Conservation (phyloP, 257 asterid genomes). For the Salvia rosmarinus region DNA sequence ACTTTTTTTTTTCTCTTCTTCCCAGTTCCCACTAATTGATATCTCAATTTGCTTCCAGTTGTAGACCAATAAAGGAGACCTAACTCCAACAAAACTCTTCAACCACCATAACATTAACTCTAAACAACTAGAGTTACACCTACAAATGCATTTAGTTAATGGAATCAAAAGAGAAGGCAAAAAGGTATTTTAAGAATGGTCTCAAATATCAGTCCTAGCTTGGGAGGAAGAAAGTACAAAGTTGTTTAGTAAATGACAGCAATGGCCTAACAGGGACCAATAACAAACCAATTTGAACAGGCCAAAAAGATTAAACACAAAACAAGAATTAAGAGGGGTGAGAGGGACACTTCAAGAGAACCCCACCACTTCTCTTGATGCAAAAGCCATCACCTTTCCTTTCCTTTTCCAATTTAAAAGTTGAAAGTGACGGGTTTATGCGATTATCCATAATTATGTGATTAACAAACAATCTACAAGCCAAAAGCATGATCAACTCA, state of each 20-base stretch:
- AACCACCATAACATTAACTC: slow-evolving; percentile 21
- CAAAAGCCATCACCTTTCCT: slow-evolving; percentile 51
- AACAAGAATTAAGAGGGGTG: slow-evolving; percentile 43
- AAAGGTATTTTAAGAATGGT: neutral
- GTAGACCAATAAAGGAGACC: slow-evolving; percentile 19
- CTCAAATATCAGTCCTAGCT: slow-evolving; percentile 20
- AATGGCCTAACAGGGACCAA: slow-evolving; percentile 40
- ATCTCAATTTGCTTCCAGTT: slow-evolving; percentile 21
- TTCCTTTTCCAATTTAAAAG: slow-evolving; percentile 43
- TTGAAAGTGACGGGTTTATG: slow-evolving; percentile 45
- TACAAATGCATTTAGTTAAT: neutral
- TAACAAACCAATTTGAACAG: slow-evolving; percentile 41
- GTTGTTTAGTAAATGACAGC: slow-evolving; percentile 31
- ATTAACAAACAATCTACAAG: slow-evolving; percentile 27
- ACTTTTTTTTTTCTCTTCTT: neutral
- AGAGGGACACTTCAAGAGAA: slow-evolving; percentile 47
- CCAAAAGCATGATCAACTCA: slow-evolving; percentile 25
- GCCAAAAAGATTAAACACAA: slow-evolving; percentile 43
- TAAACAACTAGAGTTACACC: slow-evolving; percentile 16
- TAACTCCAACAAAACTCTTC: slow-evolving; percentile 29
- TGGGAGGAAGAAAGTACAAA: slow-evolving; percentile 11
- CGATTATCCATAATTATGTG: slow-evolving; percentile 20
- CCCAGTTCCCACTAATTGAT: neutral
- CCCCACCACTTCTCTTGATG: slow-evolving; percentile 61
- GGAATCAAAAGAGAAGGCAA: neutral